These are phyloP conservation scores for Aspergillus ellipticus DNA, from an alignment of 495 filamentous ascomycete genomes.

Conservation along the genomic window DNA sequence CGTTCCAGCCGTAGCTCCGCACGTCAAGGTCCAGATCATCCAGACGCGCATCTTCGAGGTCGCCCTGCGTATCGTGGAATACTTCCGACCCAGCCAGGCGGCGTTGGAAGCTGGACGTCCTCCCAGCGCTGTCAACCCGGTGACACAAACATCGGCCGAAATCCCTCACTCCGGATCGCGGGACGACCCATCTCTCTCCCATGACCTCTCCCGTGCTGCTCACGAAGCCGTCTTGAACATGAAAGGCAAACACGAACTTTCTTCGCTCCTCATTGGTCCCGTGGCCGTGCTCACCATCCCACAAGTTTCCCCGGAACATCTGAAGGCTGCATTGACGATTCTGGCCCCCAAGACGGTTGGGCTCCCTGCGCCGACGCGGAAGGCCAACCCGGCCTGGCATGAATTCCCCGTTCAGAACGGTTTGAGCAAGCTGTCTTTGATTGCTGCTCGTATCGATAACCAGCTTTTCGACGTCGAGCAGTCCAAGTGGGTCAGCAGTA, in stretches of 20 bases:
- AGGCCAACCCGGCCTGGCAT: slow-evolving; percentile 73
- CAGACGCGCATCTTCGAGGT: slow-evolving; percentile 85
- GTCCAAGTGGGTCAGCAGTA: slow-evolving; percentile 78
- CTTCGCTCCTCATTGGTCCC: slow-evolving; percentile 77
- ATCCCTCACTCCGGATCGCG: slow-evolving; percentile 27
- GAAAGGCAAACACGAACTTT: slow-evolving; percentile 59
- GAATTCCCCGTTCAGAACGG: slow-evolving; percentile 72
- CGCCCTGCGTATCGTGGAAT: slow-evolving; percentile 81
- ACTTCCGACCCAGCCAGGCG: slow-evolving; percentile 60
- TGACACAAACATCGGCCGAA: slow-evolving; percentile 41
- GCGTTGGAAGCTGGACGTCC: slow-evolving; percentile 24
- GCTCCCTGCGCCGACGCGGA: slow-evolving; percentile 74
- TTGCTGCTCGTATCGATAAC: slow-evolving; percentile 80
- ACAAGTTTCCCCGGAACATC: slow-evolving; percentile 71
- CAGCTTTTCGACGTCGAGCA: slow-evolving; percentile 78
- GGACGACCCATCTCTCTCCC: slow-evolving; percentile 56
- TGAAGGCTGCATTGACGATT: slow-evolving; percentile 72
- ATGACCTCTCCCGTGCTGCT: slow-evolving; percentile 70
- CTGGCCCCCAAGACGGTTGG: slow-evolving; percentile 64
- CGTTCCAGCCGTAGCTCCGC: slow-evolving; percentile 43
- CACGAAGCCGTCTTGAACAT: slow-evolving; percentile 54
- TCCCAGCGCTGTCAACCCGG: slow-evolving; percentile 40
- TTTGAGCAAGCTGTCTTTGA: slow-evolving; percentile 77
- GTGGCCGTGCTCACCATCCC: slow-evolving; percentile 79
- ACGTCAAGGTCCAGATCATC: slow-evolving; percentile 73